Conservation (phyloP, 441 rosid species). For the Hura crepitans region DNA sequence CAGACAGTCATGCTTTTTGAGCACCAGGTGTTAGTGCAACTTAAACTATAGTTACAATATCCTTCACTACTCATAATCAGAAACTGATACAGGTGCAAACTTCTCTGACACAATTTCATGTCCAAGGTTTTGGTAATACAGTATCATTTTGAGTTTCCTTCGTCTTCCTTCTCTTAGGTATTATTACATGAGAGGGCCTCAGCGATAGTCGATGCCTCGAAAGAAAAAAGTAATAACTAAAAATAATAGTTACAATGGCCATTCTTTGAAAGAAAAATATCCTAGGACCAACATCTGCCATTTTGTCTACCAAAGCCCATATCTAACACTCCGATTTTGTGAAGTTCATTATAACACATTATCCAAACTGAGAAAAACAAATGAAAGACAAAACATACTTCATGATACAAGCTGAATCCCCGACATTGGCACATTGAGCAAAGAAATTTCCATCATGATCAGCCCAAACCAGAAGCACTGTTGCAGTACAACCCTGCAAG, state of each 20-base stretch:
- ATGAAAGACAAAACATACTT: conserved; percentile 48
- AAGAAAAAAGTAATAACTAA: neutral
- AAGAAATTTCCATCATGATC: conserved; percentile 48
- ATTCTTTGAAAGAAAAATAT: conserved; percentile 3
- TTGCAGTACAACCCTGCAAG: conserved; percentile 89
- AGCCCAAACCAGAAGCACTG: conserved; percentile 84
- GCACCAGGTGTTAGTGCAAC: neutral
- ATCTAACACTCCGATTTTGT: neutral
- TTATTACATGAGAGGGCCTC: neutral
- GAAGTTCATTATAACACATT: neutral
- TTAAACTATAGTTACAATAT: neutral
- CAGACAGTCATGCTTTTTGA: neutral
- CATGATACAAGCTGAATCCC: conserved; percentile 86
- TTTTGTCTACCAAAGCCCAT: neutral
- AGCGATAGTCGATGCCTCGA: neutral
- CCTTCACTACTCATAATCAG: neutral
- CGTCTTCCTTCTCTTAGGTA: neutral
- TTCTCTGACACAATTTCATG: neutral
- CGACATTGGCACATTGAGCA: conserved; percentile 92
- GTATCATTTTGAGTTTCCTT: neutral
- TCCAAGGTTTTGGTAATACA: neutral
- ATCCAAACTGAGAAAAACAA: neutral
- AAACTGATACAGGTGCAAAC: neutral
- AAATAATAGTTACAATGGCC: neutral
- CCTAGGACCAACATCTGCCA: neutral